These are phyloP conservation scores for Mortierella antarctica DNA, from an alignment of 192 early-diverging fungal species.

Conservation along the genomic window DNA sequence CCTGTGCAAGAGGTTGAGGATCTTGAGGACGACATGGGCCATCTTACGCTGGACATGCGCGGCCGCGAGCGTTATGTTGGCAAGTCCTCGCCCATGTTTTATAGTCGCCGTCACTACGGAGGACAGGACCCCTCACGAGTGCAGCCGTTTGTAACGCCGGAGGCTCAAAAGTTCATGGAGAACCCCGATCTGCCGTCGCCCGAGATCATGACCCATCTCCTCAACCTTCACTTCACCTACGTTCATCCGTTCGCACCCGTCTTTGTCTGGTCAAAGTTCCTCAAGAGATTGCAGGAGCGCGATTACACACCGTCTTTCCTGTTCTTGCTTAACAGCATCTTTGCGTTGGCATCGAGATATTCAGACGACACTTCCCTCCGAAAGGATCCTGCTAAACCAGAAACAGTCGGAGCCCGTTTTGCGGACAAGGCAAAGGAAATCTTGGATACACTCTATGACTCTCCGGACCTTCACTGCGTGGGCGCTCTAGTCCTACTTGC, in stretches of 20 bases:
- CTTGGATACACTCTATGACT: constrained; percentile 75
- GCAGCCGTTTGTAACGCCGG: neutral
- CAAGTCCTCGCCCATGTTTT: constrained; percentile 72
- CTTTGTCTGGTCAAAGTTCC: constrained; percentile 66
- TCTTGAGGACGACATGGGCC: constrained; percentile 69
- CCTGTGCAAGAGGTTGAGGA: constrained; percentile 41
- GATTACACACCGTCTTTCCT: constrained; percentile 56
- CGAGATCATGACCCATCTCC: constrained; percentile 67
- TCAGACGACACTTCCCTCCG: constrained; percentile 57
- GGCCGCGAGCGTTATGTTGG: constrained; percentile 79
- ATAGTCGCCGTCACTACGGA: constrained; percentile 62
- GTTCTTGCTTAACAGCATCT: constrained; percentile 63
- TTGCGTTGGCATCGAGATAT: constrained; percentile 59
- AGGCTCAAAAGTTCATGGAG: constrained; percentile 23
- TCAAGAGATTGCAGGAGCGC: constrained; percentile 39
- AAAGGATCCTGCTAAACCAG: constrained; percentile 35
- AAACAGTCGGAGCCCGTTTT: constrained; percentile 66
- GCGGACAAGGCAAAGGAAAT: constrained; percentile 77
- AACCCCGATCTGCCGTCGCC: constrained; percentile 65
- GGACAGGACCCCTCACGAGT: constrained; percentile 34
- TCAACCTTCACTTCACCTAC: constrained; percentile 74
- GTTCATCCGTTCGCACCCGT: constrained; percentile 78
- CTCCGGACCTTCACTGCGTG: constrained; percentile 66
- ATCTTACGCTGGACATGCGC: constrained; percentile 73
- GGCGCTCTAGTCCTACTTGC: constrained; percentile 73